phyloP scores from a whole-genome alignment of 106 monocot genomes.

The Iris macrosiphon region DNA sequence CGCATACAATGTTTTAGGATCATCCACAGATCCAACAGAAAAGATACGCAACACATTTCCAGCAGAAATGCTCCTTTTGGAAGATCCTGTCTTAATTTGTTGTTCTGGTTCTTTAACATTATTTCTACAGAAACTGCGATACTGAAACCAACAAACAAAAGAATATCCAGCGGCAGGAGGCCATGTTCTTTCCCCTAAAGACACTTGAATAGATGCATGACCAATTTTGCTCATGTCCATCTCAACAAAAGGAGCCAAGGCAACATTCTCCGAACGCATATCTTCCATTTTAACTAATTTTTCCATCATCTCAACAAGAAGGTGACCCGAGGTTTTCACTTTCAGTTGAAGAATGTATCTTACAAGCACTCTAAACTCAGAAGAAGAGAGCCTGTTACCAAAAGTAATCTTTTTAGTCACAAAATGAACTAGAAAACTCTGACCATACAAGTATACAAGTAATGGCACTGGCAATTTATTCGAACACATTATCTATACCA shows the following conservation, averaged over 20 bases:
- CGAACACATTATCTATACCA: neutral
- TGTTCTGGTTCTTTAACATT: conserved; percentile 57
- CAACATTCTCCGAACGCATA: conserved; percentile 44
- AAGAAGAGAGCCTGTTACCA: conserved; percentile 67
- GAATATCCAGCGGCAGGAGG: conserved; percentile 99
- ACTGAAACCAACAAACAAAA: conserved; percentile 98
- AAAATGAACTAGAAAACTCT: neutral
- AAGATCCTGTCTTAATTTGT: conserved; percentile 19
- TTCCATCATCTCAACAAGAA: conserved; percentile 92
- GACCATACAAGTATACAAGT: neutral
- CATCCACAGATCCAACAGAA: conserved; percentile 88
- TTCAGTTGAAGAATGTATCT: conserved; percentile 85
- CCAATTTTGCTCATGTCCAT: conserved; percentile 92
- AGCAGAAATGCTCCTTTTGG: conserved; percentile 27
- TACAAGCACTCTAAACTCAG: conserved; percentile 77
- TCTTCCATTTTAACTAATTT: conserved; percentile 75
- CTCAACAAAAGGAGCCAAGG: conserved; percentile 88
- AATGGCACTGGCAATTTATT: neutral
- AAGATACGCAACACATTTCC: conserved; percentile 65
- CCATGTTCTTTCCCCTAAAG: conserved; percentile 99
- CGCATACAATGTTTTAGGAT: conserved; percentile 58
- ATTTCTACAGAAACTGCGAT: conserved; percentile 47
- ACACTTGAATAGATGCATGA: conserved; percentile 89
- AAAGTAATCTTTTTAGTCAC: conserved; percentile 6
- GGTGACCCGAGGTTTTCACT: conserved; percentile 56